Base-by-base conservation (phyloP, 208 protist species). In the Willaertia magna region DNA sequence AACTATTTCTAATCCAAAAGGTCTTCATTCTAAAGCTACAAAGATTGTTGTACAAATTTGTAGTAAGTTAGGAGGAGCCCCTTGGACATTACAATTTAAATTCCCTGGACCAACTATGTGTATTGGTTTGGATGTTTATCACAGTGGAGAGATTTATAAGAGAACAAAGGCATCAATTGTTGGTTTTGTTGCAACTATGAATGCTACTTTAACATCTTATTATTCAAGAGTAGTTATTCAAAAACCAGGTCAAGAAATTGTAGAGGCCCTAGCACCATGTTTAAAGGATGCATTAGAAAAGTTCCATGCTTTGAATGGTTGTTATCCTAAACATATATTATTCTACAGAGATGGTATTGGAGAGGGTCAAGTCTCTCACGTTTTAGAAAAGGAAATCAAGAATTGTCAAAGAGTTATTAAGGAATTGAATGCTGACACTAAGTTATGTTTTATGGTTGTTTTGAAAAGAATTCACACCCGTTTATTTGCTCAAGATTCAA, bases 341-440 rank as follows among this genome's bases (percentile, higher is more conserved):
- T 83, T 83, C 46, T 83, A 46, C 26, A n/a, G 78, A 43, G 78
- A 83, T 55, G 78, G 78, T 55, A 46, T 83, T 34, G 78, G 78
- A 6, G 78, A 83, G 42, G 78, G 78, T 1, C 78, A 83, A 55
- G 9, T 59, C 6, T 26, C 30, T 7, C 6, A 9, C 4, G 46
- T 83, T 1, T 40, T 55, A 0, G 30, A 83, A 0, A 83, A 9
- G 0, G 78, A 83, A 40, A 30, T 83, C 22, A 7, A 39, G 11
- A 11, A 3, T 22, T 39, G 18, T 39, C 2, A 43, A 18, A 55
- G 55, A 26, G 20, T 11, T 16, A 55, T 83, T 26, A 55, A 43
- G 43, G 11, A 30, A 11, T 47, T 79, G 39, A 55, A 20, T 9
- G 4, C 18, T 0, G 34, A 76, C 7, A 22, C 46, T 12, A 49